Evolutionary conservation across 1,284 basidiomycete species (phyloP).

Genomic region (Coniferiporia weirii): DNA sequence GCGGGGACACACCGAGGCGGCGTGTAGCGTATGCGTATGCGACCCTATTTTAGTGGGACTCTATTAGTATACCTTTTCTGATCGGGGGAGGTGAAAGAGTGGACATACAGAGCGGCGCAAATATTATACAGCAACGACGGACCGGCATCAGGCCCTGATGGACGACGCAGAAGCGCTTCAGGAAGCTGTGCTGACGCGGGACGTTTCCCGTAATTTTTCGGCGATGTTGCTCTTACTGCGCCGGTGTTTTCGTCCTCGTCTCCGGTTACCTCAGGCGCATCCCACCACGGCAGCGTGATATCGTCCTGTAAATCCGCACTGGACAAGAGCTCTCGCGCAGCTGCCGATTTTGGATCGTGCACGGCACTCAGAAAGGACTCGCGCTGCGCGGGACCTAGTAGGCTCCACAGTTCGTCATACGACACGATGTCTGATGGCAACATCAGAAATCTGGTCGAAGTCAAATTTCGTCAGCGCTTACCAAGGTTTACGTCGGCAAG

Average conservation of each 20-base stretch:
- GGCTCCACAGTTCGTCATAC: constrained; percentile 57
- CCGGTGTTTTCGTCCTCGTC: not conserved
- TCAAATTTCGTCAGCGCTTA: constrained; percentile 28
- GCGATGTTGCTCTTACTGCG: not conserved
- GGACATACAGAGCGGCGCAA: constrained; percentile 56
- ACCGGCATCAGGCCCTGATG: constrained; percentile 27
- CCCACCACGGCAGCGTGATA: constrained; percentile 56
- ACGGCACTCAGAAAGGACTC: constrained; percentile 54
- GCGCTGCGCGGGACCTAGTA: constrained; percentile 53
- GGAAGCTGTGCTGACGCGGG: constrained; percentile 51
- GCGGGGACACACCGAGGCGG: constrained; percentile 50
- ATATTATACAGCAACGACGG: constrained; percentile 60
- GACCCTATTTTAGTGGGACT: constrained; percentile 36
- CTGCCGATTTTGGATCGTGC: constrained; percentile 50
- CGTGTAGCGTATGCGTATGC: constrained; percentile 63
- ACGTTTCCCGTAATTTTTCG: constrained; percentile 30
- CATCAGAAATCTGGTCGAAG: constrained; percentile 7
- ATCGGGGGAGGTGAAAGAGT: not conserved
- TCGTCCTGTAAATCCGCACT: constrained; percentile 47
- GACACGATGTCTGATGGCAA: constrained; percentile 44
- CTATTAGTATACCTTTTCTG: not conserved
- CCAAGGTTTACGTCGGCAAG: constrained; percentile 59
- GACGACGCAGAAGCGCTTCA: constrained; percentile 36
- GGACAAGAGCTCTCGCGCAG: constrained; percentile 54
- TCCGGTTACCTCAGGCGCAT: constrained; percentile 23